Evolutionary conservation across 352 stramenopile species (phyloP).

Genomic region (Pythium biforme): DNA sequence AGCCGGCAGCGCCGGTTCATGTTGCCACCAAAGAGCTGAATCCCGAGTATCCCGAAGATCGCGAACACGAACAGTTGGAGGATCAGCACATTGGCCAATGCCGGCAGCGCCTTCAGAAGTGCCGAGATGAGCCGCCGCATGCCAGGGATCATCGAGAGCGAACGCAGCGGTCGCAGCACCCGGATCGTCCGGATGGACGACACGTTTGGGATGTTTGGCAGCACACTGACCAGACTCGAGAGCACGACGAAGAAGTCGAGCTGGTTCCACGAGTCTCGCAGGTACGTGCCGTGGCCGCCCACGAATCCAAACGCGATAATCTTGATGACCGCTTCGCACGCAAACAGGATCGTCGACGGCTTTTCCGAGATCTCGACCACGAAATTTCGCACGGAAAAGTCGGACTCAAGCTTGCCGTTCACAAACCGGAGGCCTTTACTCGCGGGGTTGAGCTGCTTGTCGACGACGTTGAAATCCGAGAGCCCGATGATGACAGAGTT

Average conservation of each 20-base stretch:
- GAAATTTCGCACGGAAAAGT: conserved; percentile 51
- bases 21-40: conserved; percentile 84
- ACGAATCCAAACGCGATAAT: conserved; percentile 86
- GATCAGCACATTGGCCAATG: conserved; percentile 88
- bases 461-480: conserved; percentile 80
- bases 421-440: conserved; percentile 43
- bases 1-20: conserved; percentile 84
- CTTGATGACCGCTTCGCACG: conserved; percentile 87
- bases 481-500: conserved; percentile 89
- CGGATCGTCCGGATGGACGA: conserved; percentile 85
- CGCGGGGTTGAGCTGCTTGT: conserved; percentile 55
- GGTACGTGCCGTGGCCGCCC: conserved; percentile 61
- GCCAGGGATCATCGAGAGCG: conserved; percentile 82
- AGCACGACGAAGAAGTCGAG: conserved; percentile 93
- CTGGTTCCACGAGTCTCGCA: conserved; percentile 88
- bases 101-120: conserved; percentile 80
- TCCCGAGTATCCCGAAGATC: conserved; percentile 89
- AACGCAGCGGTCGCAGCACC: conserved; percentile 86
- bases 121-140: conserved; percentile 80
- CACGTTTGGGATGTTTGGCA: conserved; percentile 74
- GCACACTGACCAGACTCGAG: conserved; percentile 54
- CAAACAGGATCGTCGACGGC: conserved; percentile 89
- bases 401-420: conserved; percentile 36
- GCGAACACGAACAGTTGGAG: conserved; percentile 91
- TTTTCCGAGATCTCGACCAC: conserved; percentile 72